These are phyloP conservation scores for Gomphus sp. DNA, from an alignment of 1,284 basidiomycete genomes.

Conservation along the genomic window DNA sequence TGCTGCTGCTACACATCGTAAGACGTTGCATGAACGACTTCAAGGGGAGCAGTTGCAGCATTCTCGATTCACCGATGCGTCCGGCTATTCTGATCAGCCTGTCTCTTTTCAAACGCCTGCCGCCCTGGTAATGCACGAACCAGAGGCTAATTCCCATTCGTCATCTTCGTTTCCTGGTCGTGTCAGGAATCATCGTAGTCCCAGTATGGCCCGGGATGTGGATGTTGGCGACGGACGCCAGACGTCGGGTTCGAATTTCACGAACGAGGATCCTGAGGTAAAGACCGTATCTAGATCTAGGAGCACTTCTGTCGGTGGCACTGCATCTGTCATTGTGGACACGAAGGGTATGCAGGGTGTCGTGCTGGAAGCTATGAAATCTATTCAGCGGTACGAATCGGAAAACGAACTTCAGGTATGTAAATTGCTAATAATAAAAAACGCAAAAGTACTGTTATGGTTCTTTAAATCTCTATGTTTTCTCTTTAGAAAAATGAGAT, in stretches of 20 bases:
- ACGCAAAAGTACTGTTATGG: neutral
- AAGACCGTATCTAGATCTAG: neutral
- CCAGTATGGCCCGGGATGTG: neutral
- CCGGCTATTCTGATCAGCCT: neutral
- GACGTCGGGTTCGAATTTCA: neutral
- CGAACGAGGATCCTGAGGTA: neutral
- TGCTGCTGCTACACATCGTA: neutral
- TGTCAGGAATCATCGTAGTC: neutral
- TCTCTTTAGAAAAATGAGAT: conserved; percentile 9
- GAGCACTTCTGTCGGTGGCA: neutral
- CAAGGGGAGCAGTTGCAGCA: neutral
- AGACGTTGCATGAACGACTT: neutral
- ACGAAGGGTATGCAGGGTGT: conserved; percentile 6
- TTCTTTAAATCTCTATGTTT: no score
- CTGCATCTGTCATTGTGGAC: neutral
- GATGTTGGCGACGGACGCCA: neutral
- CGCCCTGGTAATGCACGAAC: neutral
- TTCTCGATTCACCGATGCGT: neutral
- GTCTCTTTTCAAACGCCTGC: neutral
- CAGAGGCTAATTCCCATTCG: no score
- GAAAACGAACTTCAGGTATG: conserved; percentile 4
- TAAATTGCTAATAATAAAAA: neutral
- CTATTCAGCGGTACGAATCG: conserved; percentile 7
- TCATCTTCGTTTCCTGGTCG: neutral
- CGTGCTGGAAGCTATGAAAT: conserved; percentile 10